Conservation (phyloP, 371 early-diverging fungal genomes). For the Conidiobolus incongruus region DNA sequence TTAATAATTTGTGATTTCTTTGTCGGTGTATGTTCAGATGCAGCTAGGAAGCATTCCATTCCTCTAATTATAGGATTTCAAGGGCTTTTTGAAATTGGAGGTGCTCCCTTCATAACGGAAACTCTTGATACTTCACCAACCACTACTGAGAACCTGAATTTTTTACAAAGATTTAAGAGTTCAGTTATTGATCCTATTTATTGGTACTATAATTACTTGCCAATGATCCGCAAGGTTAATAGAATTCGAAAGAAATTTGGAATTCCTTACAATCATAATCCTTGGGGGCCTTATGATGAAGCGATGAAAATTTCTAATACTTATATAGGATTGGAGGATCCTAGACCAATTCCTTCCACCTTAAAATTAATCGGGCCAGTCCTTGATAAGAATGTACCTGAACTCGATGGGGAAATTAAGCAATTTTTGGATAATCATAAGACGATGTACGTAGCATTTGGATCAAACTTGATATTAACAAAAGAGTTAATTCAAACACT, state of each 20-base stretch:
- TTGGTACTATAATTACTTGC: background rate
- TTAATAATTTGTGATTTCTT: constrained; percentile 6
- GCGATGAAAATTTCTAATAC: constrained; percentile 1
- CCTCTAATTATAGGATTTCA: constrained; percentile 3
- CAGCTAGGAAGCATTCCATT: background rate
- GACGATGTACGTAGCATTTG: constrained; percentile 1
- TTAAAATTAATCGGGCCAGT: constrained; percentile 1
- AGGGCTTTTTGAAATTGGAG: background rate
- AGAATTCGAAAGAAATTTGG: background rate
- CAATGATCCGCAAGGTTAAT: background rate
- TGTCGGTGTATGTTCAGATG: background rate
- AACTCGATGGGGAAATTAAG: background rate
- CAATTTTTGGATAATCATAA: background rate
- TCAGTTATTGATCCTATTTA: background rate
- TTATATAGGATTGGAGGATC: background rate
- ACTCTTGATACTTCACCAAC: background rate
- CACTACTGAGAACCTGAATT: background rate
- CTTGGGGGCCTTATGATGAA: background rate
- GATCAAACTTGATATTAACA: background rate
- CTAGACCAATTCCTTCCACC: background rate
- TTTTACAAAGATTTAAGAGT: background rate
- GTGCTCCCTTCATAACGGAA: background rate
- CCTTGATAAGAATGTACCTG: background rate
- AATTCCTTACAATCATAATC: background rate
- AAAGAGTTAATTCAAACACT: background rate